phyloP scores from a whole-genome alignment of 129 eudicot genomes.

The Heracleum sosnowskyi region DNA sequence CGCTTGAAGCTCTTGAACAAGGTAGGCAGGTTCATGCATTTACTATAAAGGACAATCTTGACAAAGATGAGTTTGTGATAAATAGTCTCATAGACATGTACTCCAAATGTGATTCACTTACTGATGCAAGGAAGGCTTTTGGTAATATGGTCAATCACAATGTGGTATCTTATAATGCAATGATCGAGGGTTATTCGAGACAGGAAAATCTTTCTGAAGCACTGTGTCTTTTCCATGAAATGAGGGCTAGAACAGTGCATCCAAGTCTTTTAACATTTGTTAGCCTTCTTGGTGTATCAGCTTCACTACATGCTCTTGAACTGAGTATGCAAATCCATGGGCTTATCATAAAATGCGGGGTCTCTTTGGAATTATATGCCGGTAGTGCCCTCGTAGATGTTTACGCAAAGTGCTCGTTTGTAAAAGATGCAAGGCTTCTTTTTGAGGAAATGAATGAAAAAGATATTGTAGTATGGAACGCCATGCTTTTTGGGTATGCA shows the following conservation, averaged over 20 bases:
- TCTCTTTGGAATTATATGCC: slow-evolving; percentile 28
- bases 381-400: slow-evolving; percentile 63
- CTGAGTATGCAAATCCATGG: slow-evolving; percentile 54
- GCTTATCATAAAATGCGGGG: slow-evolving; percentile 35
- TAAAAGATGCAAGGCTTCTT: slow-evolving; percentile 44
- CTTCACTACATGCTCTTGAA: slow-evolving; percentile 36
- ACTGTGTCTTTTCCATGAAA: slow-evolving; percentile 46
- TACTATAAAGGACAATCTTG: slow-evolving; percentile 39
- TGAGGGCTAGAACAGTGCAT: slow-evolving; percentile 38
- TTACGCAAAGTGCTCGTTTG: slow-evolving; percentile 41
- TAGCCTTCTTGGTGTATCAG: slow-evolving; percentile 60
- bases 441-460: slow-evolving; percentile 49
- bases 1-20: slow-evolving; percentile 44
- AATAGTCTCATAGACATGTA: slow-evolving; percentile 68
- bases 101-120: slow-evolving; percentile 45
- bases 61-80: slow-evolving; percentile 46
- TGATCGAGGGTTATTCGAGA: slow-evolving; percentile 65
- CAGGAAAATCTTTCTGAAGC: slow-evolving; percentile 42
- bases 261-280: slow-evolving; percentile 61
- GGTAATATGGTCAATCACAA: slow-evolving; percentile 17
- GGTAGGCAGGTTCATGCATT: slow-evolving; percentile 64
- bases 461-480: slow-evolving; percentile 64
- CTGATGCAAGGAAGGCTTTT: slow-evolving; percentile 48
- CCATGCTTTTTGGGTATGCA: slow-evolving; percentile 60
- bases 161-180: slow-evolving; percentile 57